Percentiles rank a stretch among this genome's conserved stretches.
Conservation (phyloP, 371 early-diverging fungal genomes). For the Circinella minor region DNA sequence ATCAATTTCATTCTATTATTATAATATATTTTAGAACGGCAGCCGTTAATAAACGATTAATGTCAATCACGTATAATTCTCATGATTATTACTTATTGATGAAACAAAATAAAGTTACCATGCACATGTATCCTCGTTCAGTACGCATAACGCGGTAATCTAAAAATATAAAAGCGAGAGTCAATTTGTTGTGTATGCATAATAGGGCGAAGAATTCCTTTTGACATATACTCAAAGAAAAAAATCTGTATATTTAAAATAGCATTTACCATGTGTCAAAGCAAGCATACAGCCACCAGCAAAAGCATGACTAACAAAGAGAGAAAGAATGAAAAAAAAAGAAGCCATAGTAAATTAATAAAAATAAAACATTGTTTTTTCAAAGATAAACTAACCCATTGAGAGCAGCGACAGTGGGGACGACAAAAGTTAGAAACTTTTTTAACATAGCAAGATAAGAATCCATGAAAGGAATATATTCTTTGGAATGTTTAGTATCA, state of each 20-base stretch:
- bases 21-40: not conserved
- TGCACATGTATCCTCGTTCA: conserved; percentile 79
- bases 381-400: conserved; percentile 51
- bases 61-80: no score
- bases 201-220: not conserved
- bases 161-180: conserved; percentile 9
- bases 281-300: conserved; percentile 86
- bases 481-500: conserved; percentile 53
- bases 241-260: not conserved
- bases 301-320: conserved; percentile 70
- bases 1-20: conserved; percentile 75
- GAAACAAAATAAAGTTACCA: conserved; percentile 38
- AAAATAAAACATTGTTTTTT: no score
- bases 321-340: not conserved
- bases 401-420: conserved; percentile 85
- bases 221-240: not conserved
- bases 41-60: not conserved
- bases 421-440: conserved; percentile 65
- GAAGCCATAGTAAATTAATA: not conserved
- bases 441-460: conserved; percentile 52
- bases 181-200: not conserved
- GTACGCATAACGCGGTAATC: conserved; percentile 83
- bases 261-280: conserved; percentile 64
- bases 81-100: no score
- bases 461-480: conserved; percentile 50